Percentiles rank a stretch among this genome's conserved stretches.
These are phyloP conservation scores for Dalbergia cultrata DNA, from an alignment of 306 rosid species.

Conservation along the genomic window DNA sequence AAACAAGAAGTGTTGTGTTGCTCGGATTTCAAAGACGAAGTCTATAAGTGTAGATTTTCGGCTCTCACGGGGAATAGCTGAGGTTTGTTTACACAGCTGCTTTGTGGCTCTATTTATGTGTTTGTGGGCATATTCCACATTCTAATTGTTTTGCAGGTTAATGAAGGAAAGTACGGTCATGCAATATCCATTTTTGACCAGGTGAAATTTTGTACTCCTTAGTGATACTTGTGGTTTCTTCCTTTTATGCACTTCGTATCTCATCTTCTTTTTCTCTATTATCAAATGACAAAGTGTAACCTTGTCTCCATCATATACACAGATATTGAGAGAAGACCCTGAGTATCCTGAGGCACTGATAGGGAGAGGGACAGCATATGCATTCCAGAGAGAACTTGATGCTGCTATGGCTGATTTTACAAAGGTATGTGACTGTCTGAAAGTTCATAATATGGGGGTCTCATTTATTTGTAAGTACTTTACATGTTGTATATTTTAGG, in stretches of 20 bases:
- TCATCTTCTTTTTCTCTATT: slow-evolving; percentile 9
- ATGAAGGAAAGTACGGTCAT: slow-evolving; percentile 90
- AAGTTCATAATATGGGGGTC: background rate
- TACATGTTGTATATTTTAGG: slow-evolving; percentile 55
- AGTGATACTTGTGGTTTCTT: slow-evolving; percentile 39
- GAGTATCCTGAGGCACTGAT: slow-evolving; percentile 79
- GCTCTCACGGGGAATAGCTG: slow-evolving; percentile 95
- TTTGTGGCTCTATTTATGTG: slow-evolving; percentile 23
- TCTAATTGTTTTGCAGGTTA: slow-evolving; percentile 69
- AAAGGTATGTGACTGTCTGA: slow-evolving; percentile 58
- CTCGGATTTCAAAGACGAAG: slow-evolving; percentile 83
- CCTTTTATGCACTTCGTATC: slow-evolving; percentile 28
- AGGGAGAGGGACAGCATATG: slow-evolving; percentile 81
- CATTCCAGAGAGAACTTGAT: slow-evolving; percentile 74
- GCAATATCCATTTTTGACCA: slow-evolving; percentile 91
- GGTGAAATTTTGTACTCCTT: slow-evolving; percentile 57
- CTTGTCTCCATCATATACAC: slow-evolving; percentile 41
- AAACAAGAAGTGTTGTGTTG: slow-evolving; percentile 76
- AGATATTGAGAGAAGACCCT: slow-evolving; percentile 83
- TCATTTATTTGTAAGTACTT: slow-evolving; percentile 9
- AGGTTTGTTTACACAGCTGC: slow-evolving; percentile 66
- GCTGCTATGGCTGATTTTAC: slow-evolving; percentile 79
- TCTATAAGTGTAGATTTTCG: slow-evolving; percentile 94
- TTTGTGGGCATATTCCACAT: slow-evolving; percentile 30
- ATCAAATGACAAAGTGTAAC: slow-evolving; percentile 38